phyloP scores from a whole-genome alignment of 495 filamentous ascomycete species.

The Bacidia gigantensis region DNA sequence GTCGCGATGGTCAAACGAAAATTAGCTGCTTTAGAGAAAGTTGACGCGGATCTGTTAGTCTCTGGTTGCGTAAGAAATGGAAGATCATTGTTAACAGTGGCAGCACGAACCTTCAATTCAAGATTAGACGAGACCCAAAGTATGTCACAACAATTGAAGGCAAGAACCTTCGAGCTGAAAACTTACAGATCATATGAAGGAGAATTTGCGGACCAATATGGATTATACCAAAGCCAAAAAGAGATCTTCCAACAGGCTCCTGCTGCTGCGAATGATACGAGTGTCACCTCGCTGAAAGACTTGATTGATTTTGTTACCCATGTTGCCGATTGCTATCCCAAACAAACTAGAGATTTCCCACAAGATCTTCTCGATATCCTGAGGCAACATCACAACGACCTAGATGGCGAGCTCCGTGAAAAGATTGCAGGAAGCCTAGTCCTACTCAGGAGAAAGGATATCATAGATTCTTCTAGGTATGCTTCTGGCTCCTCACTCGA shows the following conservation, averaged over 20 bases:
- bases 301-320: conserved; percentile 83
- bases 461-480: conserved; percentile 67
- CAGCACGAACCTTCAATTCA: conserved; percentile 75
- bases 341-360: conserved; percentile 60
- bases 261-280: conserved; percentile 55
- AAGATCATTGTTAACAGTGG: conserved; percentile 9
- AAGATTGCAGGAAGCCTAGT: conserved; percentile 89
- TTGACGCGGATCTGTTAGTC: conserved; percentile 70
- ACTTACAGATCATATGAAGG: conserved; percentile 57
- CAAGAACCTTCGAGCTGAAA: background rate
- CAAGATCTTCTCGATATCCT: conserved; percentile 71
- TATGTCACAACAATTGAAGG: conserved; percentile 27
- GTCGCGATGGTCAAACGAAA: conserved; percentile 66
- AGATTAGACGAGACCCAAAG: conserved; percentile 71
- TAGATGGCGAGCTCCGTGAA: conserved; percentile 74
- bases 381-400: conserved; percentile 59
- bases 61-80: conserved; percentile 1
- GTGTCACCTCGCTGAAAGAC: conserved; percentile 68
- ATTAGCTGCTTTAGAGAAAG: conserved; percentile 82
- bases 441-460: conserved; percentile 76
- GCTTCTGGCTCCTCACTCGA: conserved; percentile 7
- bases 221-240: conserved; percentile 78
- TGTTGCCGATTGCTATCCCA: conserved; percentile 84
- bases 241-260: conserved; percentile 83
- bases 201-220: conserved; percentile 79